phyloP scores from a whole-genome alignment of 768 basidiomycete species.

The Mycena capillaripes region DNA sequence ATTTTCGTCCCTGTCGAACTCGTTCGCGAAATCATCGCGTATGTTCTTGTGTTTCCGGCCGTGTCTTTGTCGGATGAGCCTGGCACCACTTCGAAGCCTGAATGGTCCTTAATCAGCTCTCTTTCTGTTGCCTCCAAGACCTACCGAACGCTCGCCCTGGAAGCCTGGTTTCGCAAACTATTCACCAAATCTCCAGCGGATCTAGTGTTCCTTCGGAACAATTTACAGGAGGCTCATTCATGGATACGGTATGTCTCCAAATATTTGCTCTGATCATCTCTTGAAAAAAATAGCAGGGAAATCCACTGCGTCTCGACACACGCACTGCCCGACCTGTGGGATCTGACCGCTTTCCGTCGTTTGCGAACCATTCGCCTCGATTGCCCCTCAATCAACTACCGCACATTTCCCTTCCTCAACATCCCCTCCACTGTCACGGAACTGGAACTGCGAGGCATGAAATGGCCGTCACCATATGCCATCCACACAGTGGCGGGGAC shows the following conservation, averaged over 20 bases:
- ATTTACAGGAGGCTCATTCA: constrained; percentile 43
- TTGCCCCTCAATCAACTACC: not conserved
- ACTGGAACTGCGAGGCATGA: constrained; percentile 48
- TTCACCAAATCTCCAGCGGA: constrained; percentile 42
- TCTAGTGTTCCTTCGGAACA: constrained; percentile 35
- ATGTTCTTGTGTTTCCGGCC: constrained; percentile 35
- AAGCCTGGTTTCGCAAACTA: constrained; percentile 51
- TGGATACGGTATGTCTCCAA: constrained; percentile 43
- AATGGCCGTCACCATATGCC: constrained; percentile 49
- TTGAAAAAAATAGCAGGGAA: constrained; percentile 39
- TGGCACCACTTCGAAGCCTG: constrained; percentile 40
- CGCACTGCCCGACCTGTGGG: not conserved
- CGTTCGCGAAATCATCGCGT: constrained; percentile 47
- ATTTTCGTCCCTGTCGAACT: constrained; percentile 49
- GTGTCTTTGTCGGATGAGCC: constrained; percentile 24
- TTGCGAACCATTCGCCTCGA: constrained; percentile 29
- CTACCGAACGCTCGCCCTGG: constrained; percentile 46
- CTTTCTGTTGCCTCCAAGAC: constrained; percentile 47
- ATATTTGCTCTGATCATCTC: not conserved
- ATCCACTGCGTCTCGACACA: constrained; percentile 47
- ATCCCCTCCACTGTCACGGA: constrained; percentile 42
- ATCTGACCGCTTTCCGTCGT: constrained; percentile 49
- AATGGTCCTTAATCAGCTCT: constrained; percentile 44
- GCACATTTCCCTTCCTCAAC: constrained; percentile 43
- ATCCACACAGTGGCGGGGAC: constrained; percentile 39